Base-by-base conservation (phyloP, 2,329 filamentous ascomycete genomes). In the Amphichorda felina region DNA sequence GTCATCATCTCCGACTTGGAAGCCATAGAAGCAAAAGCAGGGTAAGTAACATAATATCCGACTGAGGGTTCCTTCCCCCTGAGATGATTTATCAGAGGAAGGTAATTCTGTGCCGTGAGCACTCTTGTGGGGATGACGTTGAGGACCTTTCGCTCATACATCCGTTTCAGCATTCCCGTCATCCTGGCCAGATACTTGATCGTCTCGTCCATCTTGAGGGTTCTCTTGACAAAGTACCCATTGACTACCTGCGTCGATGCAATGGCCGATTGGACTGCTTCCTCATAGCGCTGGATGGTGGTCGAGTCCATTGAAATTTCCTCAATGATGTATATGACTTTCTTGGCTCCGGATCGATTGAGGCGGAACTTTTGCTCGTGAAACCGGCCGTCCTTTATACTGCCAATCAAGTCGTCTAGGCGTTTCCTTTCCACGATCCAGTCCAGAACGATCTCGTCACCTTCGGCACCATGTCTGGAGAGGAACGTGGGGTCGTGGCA, bases 301-400 rank as follows among this genome's bases (percentile, higher is more conserved):
- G 71, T 64, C 1, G 68, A 50, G 30, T 77, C 68, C 49, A 85
- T 66, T 9, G 68, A 51, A 39, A 81, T 79, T 44, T 87, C 78
- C 50, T 91, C 84, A 37, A 91, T 70, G 17, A 91, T 66, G 49
- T 89, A 91, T 26, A 85, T 69, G 11, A 88, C 79, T 45, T 87
- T 82, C 39, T 72, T 74, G n/a, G 85, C 65, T 0, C 83, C 83
- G 0, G 75, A 83, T 35, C 75, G 75, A 37, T 72, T 70, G 9
- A 89, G 66, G 1, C 84, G 78, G 50, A 87, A 89, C 51, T 91
- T 89, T 51, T 91, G 84, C 52, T 91, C 84, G 45, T 81, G 79
- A 46, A 87, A 89, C 3, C 84, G 75, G 1, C 82, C 82, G 42
- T 89, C 84, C 53, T 82, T 86, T 57, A 91, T 85, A 41, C 81